Percentiles rank a stretch among this genome's conserved stretches.
These are phyloP conservation scores for Ambrosiella xylebori DNA, from an alignment of 2,329 filamentous ascomycete genomes.

Conservation along the genomic window DNA sequence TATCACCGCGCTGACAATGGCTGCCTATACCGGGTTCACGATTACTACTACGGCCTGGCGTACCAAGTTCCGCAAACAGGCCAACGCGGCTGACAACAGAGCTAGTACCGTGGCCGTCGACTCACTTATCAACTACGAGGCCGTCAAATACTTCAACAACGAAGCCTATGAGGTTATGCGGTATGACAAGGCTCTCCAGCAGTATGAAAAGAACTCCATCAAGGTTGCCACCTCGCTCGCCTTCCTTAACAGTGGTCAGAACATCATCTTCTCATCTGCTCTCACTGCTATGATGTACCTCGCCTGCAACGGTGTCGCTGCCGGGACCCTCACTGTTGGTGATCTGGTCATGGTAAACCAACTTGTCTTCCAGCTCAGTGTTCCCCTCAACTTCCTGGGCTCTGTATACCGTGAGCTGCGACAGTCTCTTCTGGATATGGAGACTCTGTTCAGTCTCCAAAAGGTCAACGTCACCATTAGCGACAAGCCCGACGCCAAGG, in stretches of 20 bases:
- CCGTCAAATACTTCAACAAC: conserved; percentile 99
- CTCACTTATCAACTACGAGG: conserved; percentile 95
- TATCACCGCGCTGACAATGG: conserved; percentile 82
- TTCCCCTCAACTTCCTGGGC: conserved; percentile 94
- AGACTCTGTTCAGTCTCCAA: conserved; percentile 91
- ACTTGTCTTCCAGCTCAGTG: conserved; percentile 91
- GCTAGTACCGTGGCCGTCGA: conserved; percentile 92
- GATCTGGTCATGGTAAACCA: conserved; percentile 99
- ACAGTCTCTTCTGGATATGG: conserved; percentile 93
- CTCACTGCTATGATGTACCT: conserved; percentile 98
- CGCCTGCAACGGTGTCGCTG: conserved; percentile 73
- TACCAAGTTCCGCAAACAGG: conserved; percentile 86
- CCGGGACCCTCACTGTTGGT: conserved; percentile 69
- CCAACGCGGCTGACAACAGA: conserved; percentile 90
- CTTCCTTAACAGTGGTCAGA: conserved; percentile 85
- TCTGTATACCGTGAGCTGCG: conserved; percentile 91
- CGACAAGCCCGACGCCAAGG: conserved; percentile 57
- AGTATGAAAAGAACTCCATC: conserved; percentile 88
- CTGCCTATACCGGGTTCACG: conserved; percentile 88
- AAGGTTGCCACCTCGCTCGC: conserved; percentile 90
- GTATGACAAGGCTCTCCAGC: conserved; percentile 71
- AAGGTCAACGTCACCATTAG: conserved; percentile 84
- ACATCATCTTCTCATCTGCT: conserved; percentile 88
- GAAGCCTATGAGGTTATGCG: conserved; percentile 83
- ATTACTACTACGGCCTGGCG: conserved; percentile 94